A percentile compares a stretch with the other conserved stretches of the same genome.
These are phyloP conservation scores for Neodidymelliopsis sp. DNA, from an alignment of 2,329 filamentous ascomycete species.

Conservation along the genomic window DNA sequence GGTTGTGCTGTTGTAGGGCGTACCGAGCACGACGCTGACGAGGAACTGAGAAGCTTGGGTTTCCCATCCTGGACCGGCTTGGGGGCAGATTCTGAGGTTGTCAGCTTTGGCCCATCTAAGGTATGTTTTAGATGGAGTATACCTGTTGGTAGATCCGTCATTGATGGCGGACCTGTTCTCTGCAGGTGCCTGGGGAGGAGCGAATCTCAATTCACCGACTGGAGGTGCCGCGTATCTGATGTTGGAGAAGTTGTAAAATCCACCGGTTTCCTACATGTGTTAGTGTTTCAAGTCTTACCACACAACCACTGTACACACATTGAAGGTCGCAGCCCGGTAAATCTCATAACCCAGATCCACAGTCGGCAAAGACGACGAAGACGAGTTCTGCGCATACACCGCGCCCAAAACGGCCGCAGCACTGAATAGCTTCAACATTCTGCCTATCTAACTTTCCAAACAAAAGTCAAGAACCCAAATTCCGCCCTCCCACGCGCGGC, in stretches of 20 bases:
- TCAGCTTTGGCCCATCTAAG: neutral
- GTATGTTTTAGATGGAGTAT: conserved; percentile 24
- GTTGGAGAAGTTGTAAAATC: conserved; percentile 63
- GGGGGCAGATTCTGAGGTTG: conserved; percentile 42
- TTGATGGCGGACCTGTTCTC: conserved; percentile 56
- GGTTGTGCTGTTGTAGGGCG: conserved; percentile 40
- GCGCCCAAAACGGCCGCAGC: conserved; percentile 32
- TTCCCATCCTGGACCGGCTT: conserved; percentile 55
- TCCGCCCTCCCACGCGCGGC: neutral
- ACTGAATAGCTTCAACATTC: conserved; percentile 33
- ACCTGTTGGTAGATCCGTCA: conserved; percentile 50
- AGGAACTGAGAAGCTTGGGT: conserved; percentile 45
- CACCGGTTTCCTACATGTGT: conserved; percentile 43
- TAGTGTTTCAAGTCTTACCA: conserved; percentile 5
- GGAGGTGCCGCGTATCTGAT: conserved; percentile 65
- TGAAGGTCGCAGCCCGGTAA: conserved; percentile 57
- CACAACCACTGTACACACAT: conserved; percentile 43
- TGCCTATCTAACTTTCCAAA: conserved; percentile 1
- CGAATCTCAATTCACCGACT: conserved; percentile 59
- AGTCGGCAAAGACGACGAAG: conserved; percentile 46
- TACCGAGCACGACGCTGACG: conserved; percentile 36
- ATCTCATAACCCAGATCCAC: conserved; percentile 64
- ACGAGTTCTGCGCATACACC: conserved; percentile 32
- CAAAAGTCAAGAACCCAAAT: neutral
- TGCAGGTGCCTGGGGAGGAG: conserved; percentile 54